These are phyloP conservation scores for Ichthyophthirius multifiliis DNA, from an alignment of 169 alveolate genomes.

Conservation along the genomic window DNA sequence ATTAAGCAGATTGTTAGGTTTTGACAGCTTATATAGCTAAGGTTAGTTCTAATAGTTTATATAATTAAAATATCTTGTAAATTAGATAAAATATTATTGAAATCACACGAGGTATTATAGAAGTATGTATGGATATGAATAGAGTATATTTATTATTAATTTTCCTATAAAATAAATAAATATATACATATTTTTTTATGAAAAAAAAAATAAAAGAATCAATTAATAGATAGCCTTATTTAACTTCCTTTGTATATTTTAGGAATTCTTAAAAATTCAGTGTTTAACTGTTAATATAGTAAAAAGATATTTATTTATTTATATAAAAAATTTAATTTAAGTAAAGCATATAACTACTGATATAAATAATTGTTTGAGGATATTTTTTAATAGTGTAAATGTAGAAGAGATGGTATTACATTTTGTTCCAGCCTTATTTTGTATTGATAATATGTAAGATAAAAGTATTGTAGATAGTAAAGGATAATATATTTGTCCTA, in stretches of 20 bases:
- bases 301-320: no score
- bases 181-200: no score
- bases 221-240: neutral
- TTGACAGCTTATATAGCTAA: neutral
- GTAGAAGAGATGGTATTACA: slow-evolving; percentile 61
- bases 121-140: no score
- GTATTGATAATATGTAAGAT: slow-evolving; percentile 27
- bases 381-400: slow-evolving; percentile 38
- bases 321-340: no score
- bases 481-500: slow-evolving; percentile 34
- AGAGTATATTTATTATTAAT: no score
- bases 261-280: slow-evolving; percentile 27
- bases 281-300: slow-evolving; percentile 17
- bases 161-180: no score
- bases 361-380: slow-evolving; percentile 54
- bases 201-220: no score
- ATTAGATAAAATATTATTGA: neutral
- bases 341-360: slow-evolving; percentile 48
- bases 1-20: slow-evolving; percentile 44
- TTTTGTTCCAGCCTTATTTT: slow-evolving; percentile 58
- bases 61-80: neutral
- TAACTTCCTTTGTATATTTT: slow-evolving; percentile 4
- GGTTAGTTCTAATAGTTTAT: neutral
- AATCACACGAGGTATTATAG: neutral
- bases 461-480: slow-evolving; percentile 10